phyloP scores from a whole-genome alignment of 306 rosid genomes.

The Lagenaria siceraria region DNA sequence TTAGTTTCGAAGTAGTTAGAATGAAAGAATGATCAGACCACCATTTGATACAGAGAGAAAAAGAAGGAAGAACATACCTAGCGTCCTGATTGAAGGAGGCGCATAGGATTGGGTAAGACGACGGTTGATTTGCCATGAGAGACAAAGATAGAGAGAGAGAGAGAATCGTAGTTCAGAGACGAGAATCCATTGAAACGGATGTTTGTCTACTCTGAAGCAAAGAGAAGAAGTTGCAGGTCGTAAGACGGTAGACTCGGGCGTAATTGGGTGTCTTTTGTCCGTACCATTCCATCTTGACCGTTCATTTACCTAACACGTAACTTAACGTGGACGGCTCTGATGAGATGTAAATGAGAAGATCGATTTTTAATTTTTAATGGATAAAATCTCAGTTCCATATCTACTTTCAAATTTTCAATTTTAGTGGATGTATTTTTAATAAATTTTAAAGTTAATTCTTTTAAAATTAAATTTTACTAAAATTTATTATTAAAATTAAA shows the following conservation, averaged over 20 bases:
- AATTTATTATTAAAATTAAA: too few relatives aligned
- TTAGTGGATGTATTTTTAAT: too few relatives aligned
- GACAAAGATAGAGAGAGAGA: background rate
- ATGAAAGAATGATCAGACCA: background rate
- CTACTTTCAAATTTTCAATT: too few relatives aligned
- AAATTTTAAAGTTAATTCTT: too few relatives aligned
- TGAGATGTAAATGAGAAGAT: too few relatives aligned
- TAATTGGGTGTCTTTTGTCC: background rate
- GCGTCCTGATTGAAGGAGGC: conserved; percentile 92
- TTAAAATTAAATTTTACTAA: too few relatives aligned
- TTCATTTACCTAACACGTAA: too few relatives aligned
- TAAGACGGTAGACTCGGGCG: background rate
- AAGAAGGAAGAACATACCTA: conserved; percentile 23
- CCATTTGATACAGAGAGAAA: background rate
- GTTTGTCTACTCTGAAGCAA: background rate
- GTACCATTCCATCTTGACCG: too few relatives aligned
- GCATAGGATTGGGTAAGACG: conserved; percentile 50
- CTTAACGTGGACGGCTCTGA: too few relatives aligned
- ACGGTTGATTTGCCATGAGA: conserved; percentile 46
- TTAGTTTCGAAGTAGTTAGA: background rate
- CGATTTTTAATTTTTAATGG: too few relatives aligned
- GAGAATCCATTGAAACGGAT: background rate
- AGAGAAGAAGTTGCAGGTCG: background rate
- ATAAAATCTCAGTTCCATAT: too few relatives aligned
- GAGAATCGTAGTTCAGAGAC: background rate